These are phyloP conservation scores for Penicillium riverlandense DNA, from an alignment of 495 filamentous ascomycete genomes.

Conservation along the genomic window DNA sequence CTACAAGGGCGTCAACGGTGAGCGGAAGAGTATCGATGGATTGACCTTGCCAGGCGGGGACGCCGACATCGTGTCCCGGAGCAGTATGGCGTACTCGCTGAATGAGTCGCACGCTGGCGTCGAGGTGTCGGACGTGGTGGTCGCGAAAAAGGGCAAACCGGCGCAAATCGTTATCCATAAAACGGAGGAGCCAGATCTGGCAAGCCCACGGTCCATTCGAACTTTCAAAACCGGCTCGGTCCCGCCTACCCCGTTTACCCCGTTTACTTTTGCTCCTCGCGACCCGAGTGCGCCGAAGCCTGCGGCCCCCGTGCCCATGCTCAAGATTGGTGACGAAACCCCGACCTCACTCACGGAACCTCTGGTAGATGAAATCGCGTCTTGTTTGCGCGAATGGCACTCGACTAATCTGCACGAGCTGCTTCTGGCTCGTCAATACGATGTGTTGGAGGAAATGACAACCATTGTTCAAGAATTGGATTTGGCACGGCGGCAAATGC, in stretches of 20 bases:
- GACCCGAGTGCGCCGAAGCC: slow-evolving; percentile 62
- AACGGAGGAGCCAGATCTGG: slow-evolving; percentile 24
- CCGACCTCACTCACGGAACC: slow-evolving; percentile 83
- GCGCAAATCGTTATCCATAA: slow-evolving; percentile 36
- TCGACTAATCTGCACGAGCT: slow-evolving; percentile 93
- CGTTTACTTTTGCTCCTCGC: slow-evolving; percentile 27
- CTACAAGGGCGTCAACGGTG: slow-evolving; percentile 28
- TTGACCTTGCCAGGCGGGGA: slow-evolving; percentile 14
- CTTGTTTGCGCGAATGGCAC: slow-evolving; percentile 95
- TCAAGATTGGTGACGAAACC: slow-evolving; percentile 95
- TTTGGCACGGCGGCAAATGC: slow-evolving; percentile 74
- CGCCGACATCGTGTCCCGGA: slow-evolving; percentile 14
- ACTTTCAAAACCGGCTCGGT: slow-evolving; percentile 23
- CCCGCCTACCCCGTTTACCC: slow-evolving; percentile 32
- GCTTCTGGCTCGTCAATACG: slow-evolving; percentile 75
- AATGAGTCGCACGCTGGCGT: slow-evolving; percentile 17
- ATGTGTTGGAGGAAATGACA: slow-evolving; percentile 71
- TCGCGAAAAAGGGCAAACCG: slow-evolving; percentile 36
- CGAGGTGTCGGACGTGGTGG: slow-evolving; percentile 32
- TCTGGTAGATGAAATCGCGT: slow-evolving; percentile 94
- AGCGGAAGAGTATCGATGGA: slow-evolving; percentile 20
- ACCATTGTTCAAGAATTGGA: slow-evolving; percentile 73
- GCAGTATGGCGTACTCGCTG: slow-evolving; percentile 23
- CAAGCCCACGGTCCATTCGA: slow-evolving; percentile 25
- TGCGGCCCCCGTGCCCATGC: slow-evolving; percentile 88